These are phyloP conservation scores for Furcasterigmium sp. DNA, from an alignment of 2,329 filamentous ascomycete species.

Conservation along the genomic window DNA sequence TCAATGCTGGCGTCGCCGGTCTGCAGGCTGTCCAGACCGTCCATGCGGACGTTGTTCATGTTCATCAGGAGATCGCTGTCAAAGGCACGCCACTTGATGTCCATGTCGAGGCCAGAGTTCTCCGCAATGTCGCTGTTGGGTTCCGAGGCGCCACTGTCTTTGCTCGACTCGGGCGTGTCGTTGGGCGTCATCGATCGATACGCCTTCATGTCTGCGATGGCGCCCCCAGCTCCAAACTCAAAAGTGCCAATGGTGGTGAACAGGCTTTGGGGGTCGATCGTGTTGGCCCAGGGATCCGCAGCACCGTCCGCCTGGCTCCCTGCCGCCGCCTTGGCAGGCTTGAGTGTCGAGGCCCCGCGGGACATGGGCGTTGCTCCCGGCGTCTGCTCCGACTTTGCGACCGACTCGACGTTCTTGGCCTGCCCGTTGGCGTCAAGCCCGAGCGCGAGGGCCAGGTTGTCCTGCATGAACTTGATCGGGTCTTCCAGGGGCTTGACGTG, in stretches of 20 bases:
- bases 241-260: constrained; percentile 33
- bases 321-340: too few species aligned
- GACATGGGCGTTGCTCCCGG: constrained; percentile 45
- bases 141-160: constrained; percentile 54
- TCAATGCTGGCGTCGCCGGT: constrained; percentile 13
- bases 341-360: constrained; percentile 34
- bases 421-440: constrained; percentile 48
- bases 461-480: constrained; percentile 46
- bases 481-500: constrained; percentile 51
- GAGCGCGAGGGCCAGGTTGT: constrained; percentile 42
- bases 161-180: constrained; percentile 60
- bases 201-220: constrained; percentile 46
- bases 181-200: constrained; percentile 55
- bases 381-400: constrained; percentile 43
- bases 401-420: constrained; percentile 20
- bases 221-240: constrained; percentile 36
- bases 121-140: constrained; percentile 59
- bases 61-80: constrained; percentile 39
- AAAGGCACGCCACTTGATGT: constrained; percentile 44
- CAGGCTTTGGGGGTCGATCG: constrained; percentile 36
- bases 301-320: constrained; percentile 15
- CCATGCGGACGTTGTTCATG: constrained; percentile 30
- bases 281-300: constrained; percentile 27
- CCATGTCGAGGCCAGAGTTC: constrained; percentile 46
- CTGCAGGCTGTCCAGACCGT: constrained; percentile 15